These are phyloP conservation scores for Blastobotrys parvus DNA, from an alignment of 805 yeast species.

Conservation along the genomic window DNA sequence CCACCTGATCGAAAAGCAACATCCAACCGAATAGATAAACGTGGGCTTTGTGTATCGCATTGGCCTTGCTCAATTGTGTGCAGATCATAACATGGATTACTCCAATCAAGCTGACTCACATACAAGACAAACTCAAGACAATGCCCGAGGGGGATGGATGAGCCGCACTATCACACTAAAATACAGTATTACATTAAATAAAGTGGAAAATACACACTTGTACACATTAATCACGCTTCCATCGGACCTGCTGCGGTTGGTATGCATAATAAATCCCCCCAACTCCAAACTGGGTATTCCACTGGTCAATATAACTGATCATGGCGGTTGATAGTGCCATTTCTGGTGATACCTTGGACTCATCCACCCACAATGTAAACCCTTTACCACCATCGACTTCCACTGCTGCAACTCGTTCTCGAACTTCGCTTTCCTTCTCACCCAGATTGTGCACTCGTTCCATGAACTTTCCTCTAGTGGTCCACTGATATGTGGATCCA, in stretches of 20 bases:
- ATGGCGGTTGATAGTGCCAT: slow-evolving; percentile 53
- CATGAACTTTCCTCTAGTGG: slow-evolving; percentile 47
- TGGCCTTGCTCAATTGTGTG: too few species aligned
- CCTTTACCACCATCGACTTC: slow-evolving; percentile 46
- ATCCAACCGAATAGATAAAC: too few species aligned
- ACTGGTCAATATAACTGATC: slow-evolving; percentile 55
- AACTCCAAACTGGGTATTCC: slow-evolving; percentile 52
- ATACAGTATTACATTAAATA: too few species aligned
- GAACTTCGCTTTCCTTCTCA: slow-evolving; percentile 54
- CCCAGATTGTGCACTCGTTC: slow-evolving; percentile 53
- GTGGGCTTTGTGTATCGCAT: too few species aligned
- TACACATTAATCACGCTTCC: slow-evolving; percentile 44
- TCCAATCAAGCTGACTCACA: too few species aligned
- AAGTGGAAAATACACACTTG: too few species aligned
- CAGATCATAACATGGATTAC: too few species aligned
- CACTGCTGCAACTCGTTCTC: slow-evolving; percentile 56
- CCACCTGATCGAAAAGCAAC: too few species aligned
- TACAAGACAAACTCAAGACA: too few species aligned
- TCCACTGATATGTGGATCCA: slow-evolving; percentile 59
- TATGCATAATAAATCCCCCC: slow-evolving; percentile 59
- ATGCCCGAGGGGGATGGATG: too few species aligned
- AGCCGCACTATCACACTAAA: too few species aligned
- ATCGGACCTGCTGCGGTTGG: slow-evolving; percentile 41
- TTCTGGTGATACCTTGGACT: slow-evolving; percentile 46
- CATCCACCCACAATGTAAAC: slow-evolving; percentile 48